Conservation (phyloP, 768 basidiomycete species). For the Roridomyces roridus region DNA sequence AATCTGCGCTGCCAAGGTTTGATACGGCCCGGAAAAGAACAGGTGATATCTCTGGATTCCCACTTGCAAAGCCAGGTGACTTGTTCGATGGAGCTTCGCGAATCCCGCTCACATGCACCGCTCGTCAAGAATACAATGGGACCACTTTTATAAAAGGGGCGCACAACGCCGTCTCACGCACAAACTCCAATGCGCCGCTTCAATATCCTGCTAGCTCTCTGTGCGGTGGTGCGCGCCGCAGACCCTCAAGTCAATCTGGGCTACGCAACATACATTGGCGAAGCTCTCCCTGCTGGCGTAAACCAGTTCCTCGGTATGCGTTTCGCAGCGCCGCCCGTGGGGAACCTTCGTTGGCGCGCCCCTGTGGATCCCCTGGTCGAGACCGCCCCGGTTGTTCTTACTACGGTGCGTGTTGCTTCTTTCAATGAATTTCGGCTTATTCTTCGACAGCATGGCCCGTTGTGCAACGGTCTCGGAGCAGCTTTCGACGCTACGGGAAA, state of each 20-base stretch:
- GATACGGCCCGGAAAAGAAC: too few relatives aligned
- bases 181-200: slow-evolving; percentile 8
- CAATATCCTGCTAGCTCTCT: slow-evolving; percentile 2
- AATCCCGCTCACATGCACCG: slow-evolving; percentile 3
- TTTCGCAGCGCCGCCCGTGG: slow-evolving; percentile 15
- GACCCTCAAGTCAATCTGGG: slow-evolving; percentile 10
- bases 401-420: too few relatives aligned
- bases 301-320: slow-evolving; percentile 16
- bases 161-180: background rate
- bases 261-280: slow-evolving; percentile 15
- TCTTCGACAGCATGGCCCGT: slow-evolving; percentile 13
- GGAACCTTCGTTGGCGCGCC: slow-evolving; percentile 12
- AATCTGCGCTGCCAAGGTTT: too few relatives aligned
- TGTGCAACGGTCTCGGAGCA: slow-evolving; percentile 12
- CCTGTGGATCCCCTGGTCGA: slow-evolving; percentile 11
- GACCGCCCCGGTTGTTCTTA: slow-evolving; percentile 9
- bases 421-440: too few relatives aligned
- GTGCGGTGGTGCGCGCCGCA: slow-evolving; percentile 1
- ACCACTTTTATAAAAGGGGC: slow-evolving; percentile 8
- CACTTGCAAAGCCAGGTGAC: background rate
- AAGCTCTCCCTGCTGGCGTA: slow-evolving; percentile 10
- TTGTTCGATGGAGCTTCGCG: background rate
- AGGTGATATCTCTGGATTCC: too few relatives aligned
- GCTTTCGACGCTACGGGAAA: slow-evolving; percentile 13
- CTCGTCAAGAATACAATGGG: too few relatives aligned